These are phyloP conservation scores for Colletotrichum euphorbiae DNA, from an alignment of 2,329 filamentous ascomycete species.

Conservation along the genomic window DNA sequence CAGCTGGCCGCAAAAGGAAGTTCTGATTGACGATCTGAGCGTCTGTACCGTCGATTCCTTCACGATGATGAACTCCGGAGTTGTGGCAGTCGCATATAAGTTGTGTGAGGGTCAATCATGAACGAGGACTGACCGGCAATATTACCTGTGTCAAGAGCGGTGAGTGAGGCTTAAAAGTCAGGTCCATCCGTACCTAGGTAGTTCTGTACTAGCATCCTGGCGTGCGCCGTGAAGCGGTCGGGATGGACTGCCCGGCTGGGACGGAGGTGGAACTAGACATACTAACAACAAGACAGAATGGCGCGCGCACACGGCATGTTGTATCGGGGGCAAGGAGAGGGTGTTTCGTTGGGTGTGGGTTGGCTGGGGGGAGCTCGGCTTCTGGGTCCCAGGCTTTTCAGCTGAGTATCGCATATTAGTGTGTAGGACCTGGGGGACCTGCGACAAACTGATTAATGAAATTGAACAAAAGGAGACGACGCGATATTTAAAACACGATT, in stretches of 20 bases:
- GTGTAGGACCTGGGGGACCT: too few relatives aligned
- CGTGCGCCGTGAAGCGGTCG: constrained; percentile 5
- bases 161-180: constrained; percentile 24
- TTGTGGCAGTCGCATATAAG: background rate
- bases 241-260: constrained; percentile 29
- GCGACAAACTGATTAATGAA: constrained; percentile 20
- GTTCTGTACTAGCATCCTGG: background rate
- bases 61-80: background rate
- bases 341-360: constrained; percentile 32
- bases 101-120: constrained; percentile 8
- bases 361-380: constrained; percentile 30
- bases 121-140: background rate
- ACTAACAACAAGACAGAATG: constrained; percentile 23
- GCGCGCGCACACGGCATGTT: constrained; percentile 30
- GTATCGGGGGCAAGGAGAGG: constrained; percentile 29
- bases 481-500: background rate
- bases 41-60: constrained; percentile 7
- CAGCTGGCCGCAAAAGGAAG: background rate
- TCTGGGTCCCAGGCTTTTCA: constrained; percentile 7
- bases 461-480: background rate
- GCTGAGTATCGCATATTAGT: constrained; percentile 17
- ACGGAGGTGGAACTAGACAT: constrained; percentile 33
- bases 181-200: background rate
- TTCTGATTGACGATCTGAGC: background rate
- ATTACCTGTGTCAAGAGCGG: constrained; percentile 12